Evolutionary conservation across 2,329 filamentous ascomycete genomes (phyloP), one percentile per base, ranked within the genome.

Genomic region (Aspergillus floridensis): DNA sequence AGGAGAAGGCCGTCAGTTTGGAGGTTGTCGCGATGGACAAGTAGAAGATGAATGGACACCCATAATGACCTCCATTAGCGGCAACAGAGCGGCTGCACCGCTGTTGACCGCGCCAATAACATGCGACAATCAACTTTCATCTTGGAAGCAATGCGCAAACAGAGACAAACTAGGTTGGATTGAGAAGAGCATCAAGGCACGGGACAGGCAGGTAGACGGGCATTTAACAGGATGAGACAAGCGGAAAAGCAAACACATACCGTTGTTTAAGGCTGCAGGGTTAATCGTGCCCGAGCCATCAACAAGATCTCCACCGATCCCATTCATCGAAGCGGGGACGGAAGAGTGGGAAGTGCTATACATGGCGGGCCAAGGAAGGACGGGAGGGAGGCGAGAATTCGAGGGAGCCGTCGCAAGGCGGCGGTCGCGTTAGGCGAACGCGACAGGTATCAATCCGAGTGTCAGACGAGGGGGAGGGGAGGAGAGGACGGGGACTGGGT

Each of bases 261-360:
- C 86, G 81, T 87, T 81, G 75, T 88, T 92, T 81, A 96, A 84
- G 65, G 89, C 90, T 72, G 91, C 91, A 76, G 92, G 92, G 83
- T 96, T 91, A 83, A 96, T 95, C 74, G 92, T 96, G 75, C 89
- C 90, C 82, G 89, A 89, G 76, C 91, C 89, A 84, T 90, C 89
- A 70, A 83, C 81, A 61, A 79, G 72, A 59, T 79, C 78, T 59
- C 70, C 72, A 66, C 74, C 76, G 68, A 82, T 75, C 79, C 86
- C 86, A 82, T 88, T 88, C 82, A 88, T 88, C 77, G 87, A 84
- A 77, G 85, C 82, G 76, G 83, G 81, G 75, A 84, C 82, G 81
- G 75, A 69, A 53, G 77, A 74, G 62, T 78, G 77, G 66, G 77
- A 71, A 57, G 78, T 74, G 71, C 77, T 76, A 74, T 81, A 81